Evolutionary conservation across 1,284 basidiomycete genomes (phyloP).

Genomic region (Apiotrichum porosum): DNA sequence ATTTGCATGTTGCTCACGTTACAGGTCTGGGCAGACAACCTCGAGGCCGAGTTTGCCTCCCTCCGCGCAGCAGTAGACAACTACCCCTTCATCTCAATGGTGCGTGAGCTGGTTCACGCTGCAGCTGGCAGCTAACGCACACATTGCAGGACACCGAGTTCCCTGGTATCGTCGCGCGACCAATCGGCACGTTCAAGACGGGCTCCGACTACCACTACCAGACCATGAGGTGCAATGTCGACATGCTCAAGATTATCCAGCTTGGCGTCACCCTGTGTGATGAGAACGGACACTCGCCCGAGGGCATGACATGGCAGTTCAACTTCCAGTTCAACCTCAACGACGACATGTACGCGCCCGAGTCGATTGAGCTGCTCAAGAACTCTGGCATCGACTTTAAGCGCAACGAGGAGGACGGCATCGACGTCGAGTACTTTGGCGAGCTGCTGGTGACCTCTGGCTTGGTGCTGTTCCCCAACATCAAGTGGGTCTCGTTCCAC

Average conservation of each 20-base stretch:
- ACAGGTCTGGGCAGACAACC: constrained; percentile 84
- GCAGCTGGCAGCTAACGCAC: too few relatives aligned
- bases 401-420: constrained; percentile 86
- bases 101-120: constrained; percentile 53
- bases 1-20: not conserved
- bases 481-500: constrained; percentile 97
- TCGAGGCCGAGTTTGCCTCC: constrained; percentile 84
- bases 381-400: constrained; percentile 96
- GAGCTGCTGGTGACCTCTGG: constrained; percentile 96
- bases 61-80: constrained; percentile 81
- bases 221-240: constrained; percentile 98
- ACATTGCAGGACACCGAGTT: constrained; percentile 87
- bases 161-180: constrained; percentile 94
- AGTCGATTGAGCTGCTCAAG: constrained; percentile 88
- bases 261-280: constrained; percentile 92
- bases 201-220: constrained; percentile 99
- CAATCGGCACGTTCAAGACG: constrained; percentile 93
- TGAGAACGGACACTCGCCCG: constrained; percentile 85
- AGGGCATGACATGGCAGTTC: constrained; percentile 97
- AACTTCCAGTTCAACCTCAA: constrained; percentile 91
- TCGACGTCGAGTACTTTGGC: constrained; percentile 90
- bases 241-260: constrained; percentile 96
- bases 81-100: constrained; percentile 95
- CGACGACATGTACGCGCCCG: constrained; percentile 97
- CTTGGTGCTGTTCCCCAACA: constrained; percentile 80